phyloP scores from a whole-genome alignment of 2,329 filamentous ascomycete species.

The Trichoderma pleuroti region DNA sequence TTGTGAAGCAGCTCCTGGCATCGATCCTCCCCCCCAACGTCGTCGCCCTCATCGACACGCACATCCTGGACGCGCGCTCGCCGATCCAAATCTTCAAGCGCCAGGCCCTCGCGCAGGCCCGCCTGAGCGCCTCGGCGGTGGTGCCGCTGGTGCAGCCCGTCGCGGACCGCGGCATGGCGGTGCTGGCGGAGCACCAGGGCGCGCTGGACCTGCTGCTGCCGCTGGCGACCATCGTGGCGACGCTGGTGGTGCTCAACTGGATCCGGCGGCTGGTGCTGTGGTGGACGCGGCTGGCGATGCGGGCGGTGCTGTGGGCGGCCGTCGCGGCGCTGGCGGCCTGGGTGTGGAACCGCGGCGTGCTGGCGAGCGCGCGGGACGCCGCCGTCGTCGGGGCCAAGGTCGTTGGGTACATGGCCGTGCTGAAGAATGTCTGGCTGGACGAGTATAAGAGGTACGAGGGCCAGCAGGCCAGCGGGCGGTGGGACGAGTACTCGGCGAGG shows the following conservation, averaged over 20 bases:
- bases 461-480: conserved; percentile 31
- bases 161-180: conserved; percentile 37
- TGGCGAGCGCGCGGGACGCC: conserved; percentile 60
- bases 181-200: conserved; percentile 36
- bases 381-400: conserved; percentile 42
- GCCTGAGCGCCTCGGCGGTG: conserved; percentile 31
- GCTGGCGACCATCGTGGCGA: conserved; percentile 42
- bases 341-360: conserved; percentile 63
- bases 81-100: conserved; percentile 42
- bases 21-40: conserved; percentile 45
- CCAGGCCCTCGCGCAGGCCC: conserved; percentile 31
- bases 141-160: conserved; percentile 43
- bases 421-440: conserved; percentile 52
- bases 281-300: conserved; percentile 66
- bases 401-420: conserved; percentile 44
- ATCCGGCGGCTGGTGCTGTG: conserved; percentile 70
- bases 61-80: conserved; percentile 46
- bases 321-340: conserved; percentile 53
- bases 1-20: conserved; percentile 36
- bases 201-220: conserved; percentile 33
- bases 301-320: conserved; percentile 61
- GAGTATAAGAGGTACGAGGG: conserved; percentile 58
- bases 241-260: conserved; percentile 67
- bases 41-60: conserved; percentile 42
- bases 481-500: conserved; percentile 19